Evolutionary conservation across 352 stramenopile genomes (phyloP), one percentile per base, ranked within the genome.

Genomic region (Stramenopiles sp.): DNA sequence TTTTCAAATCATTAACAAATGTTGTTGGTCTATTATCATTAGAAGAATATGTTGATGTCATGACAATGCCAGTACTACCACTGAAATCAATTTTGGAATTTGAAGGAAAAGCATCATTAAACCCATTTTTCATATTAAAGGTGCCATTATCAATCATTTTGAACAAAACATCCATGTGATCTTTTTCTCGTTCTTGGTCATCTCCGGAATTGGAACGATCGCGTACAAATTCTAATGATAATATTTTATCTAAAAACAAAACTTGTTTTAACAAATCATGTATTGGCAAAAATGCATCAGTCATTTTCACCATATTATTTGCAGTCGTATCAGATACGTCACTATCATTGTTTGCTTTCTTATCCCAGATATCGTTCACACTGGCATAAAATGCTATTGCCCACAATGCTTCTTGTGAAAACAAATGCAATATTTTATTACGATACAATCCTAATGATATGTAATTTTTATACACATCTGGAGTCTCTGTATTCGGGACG

Each of bases 371-470:
- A 78, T 73, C 13, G 13, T 53, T 53, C 4, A 53, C 38, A 6
- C 92, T 79, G 30, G 88, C 87, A 80, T 91, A 86, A 76, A 87
- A 92, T 0, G 88, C 87, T 81, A 87, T 91, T 7, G 88, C 87
- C 27, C 92, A 30, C n/a, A 91, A 86, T 63, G 88, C 88, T 76
- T 93, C 88, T 23, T 82, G 83, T 82, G 89, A 88, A 81, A 93
- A 93, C 88, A 87, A 92, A 82, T 93, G 88, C 78, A 93, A 80
- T 27, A 93, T 81, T 80, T 93, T 93, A 82, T 93, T 93, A 81
- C 88, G 87, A 83, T 93, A 93, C 81, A 92, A 91, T 7, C 88
- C 88, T 0, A 93, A 83, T 0, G 88, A 88, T 80, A 93, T 92
- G 86, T 92, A 91, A 83, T 93, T 93, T 13, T 83, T 83, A 80